A percentile compares a stretch with the other conserved stretches of the same genome.
These are phyloP conservation scores for Phytopythium montanum DNA, from an alignment of 352 stramenopile species.

Conservation along the genomic window DNA sequence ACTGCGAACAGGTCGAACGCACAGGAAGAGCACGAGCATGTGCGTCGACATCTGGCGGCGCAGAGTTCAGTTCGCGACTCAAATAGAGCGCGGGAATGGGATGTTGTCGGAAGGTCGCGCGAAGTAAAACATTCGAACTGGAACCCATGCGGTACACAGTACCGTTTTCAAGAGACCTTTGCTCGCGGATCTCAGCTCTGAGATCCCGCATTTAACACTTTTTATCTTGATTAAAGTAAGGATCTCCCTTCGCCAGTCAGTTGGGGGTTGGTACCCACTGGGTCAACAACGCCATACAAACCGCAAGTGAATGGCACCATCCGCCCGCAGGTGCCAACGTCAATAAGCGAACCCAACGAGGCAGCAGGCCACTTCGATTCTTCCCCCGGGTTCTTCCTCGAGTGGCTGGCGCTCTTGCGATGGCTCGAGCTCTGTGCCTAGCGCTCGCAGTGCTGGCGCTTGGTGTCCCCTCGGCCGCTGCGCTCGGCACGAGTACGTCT, in stretches of 20 bases:
- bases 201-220: no score
- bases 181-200: no score
- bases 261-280: no score
- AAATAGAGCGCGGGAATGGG: background rate
- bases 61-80: background rate
- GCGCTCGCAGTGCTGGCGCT: conserved; percentile 12
- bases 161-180: no score
- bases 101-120: background rate
- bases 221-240: no score
- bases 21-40: background rate
- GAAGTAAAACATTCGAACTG: no score
- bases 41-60: background rate
- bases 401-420: no score
- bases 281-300: background rate
- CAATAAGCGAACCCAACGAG: no score
- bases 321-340: no score
- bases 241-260: background rate
- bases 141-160: no score
- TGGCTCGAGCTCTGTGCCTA: conserved; percentile 16
- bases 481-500: conserved; percentile 47
- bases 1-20: no score
- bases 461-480: conserved; percentile 4
- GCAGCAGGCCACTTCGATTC: background rate
- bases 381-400: background rate
- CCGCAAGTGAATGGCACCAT: background rate